Conservation (phyloP, 345 rosid genomes). For the Litchi chinensis region DNA sequence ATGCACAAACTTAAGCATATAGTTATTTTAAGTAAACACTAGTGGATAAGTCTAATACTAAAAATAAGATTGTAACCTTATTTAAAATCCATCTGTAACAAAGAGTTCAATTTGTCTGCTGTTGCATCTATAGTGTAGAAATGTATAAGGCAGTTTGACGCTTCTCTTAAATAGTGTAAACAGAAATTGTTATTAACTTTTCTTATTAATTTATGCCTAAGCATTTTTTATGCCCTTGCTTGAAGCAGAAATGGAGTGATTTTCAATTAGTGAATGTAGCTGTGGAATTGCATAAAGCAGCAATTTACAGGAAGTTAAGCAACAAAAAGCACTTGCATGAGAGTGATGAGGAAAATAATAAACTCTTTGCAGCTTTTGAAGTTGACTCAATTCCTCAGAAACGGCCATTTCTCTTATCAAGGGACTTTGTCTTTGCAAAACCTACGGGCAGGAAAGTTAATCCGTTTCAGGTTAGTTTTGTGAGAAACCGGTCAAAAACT, state of each 20-base stretch:
- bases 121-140: no score
- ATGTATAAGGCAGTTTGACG: not conserved
- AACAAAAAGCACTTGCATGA: not conserved
- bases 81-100: not conserved
- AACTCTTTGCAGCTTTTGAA: conserved; percentile 32
- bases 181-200: not conserved
- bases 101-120: not conserved
- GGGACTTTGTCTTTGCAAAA: conserved; percentile 43
- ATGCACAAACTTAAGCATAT: not conserved
- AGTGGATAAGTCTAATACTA: not conserved
- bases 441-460: conserved; percentile 20
- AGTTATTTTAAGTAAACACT: not conserved
- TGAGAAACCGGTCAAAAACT: not conserved
- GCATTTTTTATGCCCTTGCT: not conserved
- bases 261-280: conserved; percentile 25
- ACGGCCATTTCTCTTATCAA: conserved; percentile 43
- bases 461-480: conserved; percentile 36
- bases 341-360: conserved; percentile 16
- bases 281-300: conserved; percentile 29
- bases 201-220: not conserved
- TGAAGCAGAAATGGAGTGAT: conserved; percentile 42
- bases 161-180: not conserved
- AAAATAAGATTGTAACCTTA: not conserved
- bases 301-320: conserved; percentile 16
- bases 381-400: conserved; percentile 22